phyloP scores from a whole-genome alignment of 1,284 basidiomycete species.

The Irpex lacteus region DNA sequence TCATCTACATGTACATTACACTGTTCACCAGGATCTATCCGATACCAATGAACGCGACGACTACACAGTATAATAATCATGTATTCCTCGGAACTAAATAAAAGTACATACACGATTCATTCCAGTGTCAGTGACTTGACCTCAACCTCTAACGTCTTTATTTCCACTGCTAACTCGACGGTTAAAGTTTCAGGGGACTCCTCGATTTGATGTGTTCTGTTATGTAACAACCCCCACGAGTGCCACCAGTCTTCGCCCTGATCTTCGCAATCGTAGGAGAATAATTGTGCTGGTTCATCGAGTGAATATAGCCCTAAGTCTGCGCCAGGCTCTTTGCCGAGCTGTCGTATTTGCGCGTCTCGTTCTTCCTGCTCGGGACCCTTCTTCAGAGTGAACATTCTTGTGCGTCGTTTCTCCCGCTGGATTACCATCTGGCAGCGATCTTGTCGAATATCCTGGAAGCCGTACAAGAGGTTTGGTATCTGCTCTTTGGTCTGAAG shows the following conservation, averaged over 20 bases:
- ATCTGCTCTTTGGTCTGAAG: slow-evolving; percentile 50
- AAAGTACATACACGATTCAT: neutral
- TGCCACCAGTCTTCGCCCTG: slow-evolving; percentile 37
- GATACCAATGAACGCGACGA: too few relatives aligned
- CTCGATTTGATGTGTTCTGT: slow-evolving; percentile 22
- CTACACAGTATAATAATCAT: too few relatives aligned
- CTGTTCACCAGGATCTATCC: too few relatives aligned
- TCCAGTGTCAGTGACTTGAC: neutral
- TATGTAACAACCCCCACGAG: slow-evolving; percentile 32
- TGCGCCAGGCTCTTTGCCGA: slow-evolving; percentile 11
- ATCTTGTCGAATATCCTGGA: slow-evolving; percentile 42
- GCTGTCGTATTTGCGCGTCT: slow-evolving; percentile 16
- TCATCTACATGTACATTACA: neutral
- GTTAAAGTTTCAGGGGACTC: slow-evolving; percentile 4
- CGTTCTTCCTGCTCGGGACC: slow-evolving; percentile 15
- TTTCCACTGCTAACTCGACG: slow-evolving; percentile 9
- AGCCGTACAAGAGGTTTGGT: slow-evolving; percentile 44
- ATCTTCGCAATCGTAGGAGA: slow-evolving; percentile 35
- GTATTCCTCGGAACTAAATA: too few relatives aligned
- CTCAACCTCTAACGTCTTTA: slow-evolving; percentile 4
- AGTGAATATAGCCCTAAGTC: slow-evolving; percentile 20
- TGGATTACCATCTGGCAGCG: slow-evolving; percentile 19
- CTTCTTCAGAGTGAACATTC: slow-evolving; percentile 16
- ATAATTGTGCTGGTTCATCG: slow-evolving; percentile 24
- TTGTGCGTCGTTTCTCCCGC: slow-evolving; percentile 18